Base-by-base conservation (phyloP, 2,329 filamentous ascomycete genomes). In the Cyphellophora europaea region DNA sequence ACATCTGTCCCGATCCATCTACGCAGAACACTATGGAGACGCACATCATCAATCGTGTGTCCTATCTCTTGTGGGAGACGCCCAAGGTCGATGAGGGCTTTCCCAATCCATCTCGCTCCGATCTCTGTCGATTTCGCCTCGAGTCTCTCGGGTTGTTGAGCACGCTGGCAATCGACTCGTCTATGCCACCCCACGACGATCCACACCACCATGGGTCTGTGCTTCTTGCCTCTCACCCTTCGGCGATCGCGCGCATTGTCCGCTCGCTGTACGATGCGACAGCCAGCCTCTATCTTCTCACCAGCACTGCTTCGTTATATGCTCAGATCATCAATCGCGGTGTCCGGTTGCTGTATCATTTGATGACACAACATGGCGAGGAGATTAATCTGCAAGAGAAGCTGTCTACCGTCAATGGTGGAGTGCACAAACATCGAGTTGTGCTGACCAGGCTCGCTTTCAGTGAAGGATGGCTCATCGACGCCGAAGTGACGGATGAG, bases 361-460 rank as follows among this genome's bases (percentile, higher is more conserved):
- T 83, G 11, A 60, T 76, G 11, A 70, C 61, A 2, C 62, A 55
- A 13, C 82, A 87, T 52, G 71, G 81, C 4, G 61, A 71, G 13
- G 60, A 67, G 15, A 66, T 79, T 48, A 74, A 89, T 45, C 74
- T 93, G 43, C 71, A 77, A 32, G 69, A 73, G 32, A 93, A 89
- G 55, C 65, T 94, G 4, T 68, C 71, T 0, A 71, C 72, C 6
- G 73, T 83, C 0, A 69, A 75, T 4, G 84, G 85, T 3, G 83
- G 79, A 0, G 74, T 76, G 33, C 86, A 94, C 51, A 86, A 87
- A 34, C 89, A 93, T 50, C 65, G 93, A 1, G 73, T 95, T 6
- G 77, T 77, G 2, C 63, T 98, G 29, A 87, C 85, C 0, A 65
- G 89, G 27, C 62, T 96, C n/a, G 86, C 84, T 0, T 95, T 94